Evolutionary conservation across 2,329 filamentous ascomycete genomes (phyloP).

Genomic region (Neonectria neomacrospora): DNA sequence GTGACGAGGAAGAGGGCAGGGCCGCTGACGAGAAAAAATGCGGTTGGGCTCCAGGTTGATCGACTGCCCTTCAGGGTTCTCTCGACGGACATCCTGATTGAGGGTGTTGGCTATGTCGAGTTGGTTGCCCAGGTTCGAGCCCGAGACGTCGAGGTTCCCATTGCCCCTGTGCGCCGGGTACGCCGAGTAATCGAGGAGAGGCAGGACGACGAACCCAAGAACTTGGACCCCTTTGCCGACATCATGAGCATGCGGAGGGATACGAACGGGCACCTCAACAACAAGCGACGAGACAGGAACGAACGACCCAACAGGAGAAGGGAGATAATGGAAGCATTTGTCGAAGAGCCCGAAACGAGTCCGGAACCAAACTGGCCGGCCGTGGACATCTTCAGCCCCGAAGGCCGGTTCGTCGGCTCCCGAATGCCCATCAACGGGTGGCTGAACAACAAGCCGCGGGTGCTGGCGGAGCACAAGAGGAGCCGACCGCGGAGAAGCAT

Average conservation of each 20-base stretch:
- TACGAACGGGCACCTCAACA: constrained; percentile 34
- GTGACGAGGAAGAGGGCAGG: constrained; percentile 84
- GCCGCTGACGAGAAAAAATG: constrained; percentile 72
- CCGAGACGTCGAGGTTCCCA: constrained; percentile 50
- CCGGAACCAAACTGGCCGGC: constrained; percentile 67
- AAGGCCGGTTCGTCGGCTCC: constrained; percentile 80
- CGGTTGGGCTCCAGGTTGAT: constrained; percentile 71
- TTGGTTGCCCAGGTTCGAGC: constrained; percentile 82
- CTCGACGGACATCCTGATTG: constrained; percentile 85
- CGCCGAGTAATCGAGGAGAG: background rate
- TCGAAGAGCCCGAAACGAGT: constrained; percentile 27
- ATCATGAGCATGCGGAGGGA: constrained; percentile 45
- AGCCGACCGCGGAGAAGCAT: constrained; percentile 75
- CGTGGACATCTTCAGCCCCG: constrained; percentile 86
- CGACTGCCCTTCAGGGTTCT: constrained; percentile 82
- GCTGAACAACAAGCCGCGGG: constrained; percentile 67
- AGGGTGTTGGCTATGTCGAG: constrained; percentile 95
- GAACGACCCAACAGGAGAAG: background rate
- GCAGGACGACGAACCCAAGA: constrained; percentile 2
- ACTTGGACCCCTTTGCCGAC: constrained; percentile 38
- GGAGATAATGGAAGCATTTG: constrained; percentile 24
- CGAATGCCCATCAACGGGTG: constrained; percentile 78
- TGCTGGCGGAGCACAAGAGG: constrained; percentile 60
- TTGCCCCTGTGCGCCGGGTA: constrained; percentile 15
- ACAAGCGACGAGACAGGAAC: constrained; percentile 38